phyloP scores from a whole-genome alignment of 208 protist genomes.

The Leishmania amazonensis region DNA sequence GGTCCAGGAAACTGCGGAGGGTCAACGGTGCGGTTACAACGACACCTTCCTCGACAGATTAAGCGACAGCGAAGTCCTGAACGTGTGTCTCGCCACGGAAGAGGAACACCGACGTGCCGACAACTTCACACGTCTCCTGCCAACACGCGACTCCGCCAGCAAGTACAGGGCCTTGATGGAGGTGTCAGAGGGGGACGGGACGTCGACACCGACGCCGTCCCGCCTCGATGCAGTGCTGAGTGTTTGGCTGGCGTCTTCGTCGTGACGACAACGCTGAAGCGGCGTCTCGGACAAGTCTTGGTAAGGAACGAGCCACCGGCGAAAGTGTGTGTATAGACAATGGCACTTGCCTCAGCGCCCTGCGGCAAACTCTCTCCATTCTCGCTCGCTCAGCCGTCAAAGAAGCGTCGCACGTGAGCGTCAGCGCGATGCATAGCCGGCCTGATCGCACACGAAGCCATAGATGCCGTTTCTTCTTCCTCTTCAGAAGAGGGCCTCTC shows the following conservation, averaged over 20 bases:
- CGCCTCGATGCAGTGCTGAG: conserved; percentile 51
- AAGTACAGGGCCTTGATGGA: conserved; percentile 38
- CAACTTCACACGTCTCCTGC: conserved; percentile 50
- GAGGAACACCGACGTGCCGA: conserved; percentile 45
- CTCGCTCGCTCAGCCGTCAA: not conserved
- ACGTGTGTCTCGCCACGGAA: conserved; percentile 56
- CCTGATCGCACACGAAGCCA: not conserved
- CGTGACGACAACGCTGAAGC: not conserved
- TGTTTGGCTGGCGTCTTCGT: conserved; percentile 24
- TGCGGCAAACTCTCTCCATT: not conserved
- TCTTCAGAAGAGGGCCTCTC: no score
- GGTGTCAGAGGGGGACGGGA: not conserved
- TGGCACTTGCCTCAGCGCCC: not conserved
- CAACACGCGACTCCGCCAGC: conserved; percentile 41
- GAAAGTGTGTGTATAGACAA: not conserved
- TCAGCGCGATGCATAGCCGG: not conserved
- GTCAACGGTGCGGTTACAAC: not conserved
- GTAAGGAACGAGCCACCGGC: no score
- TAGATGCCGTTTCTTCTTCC: not conserved
- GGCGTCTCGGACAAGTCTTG: not conserved
- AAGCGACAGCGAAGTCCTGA: conserved; percentile 13
- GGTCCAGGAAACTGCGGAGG: not conserved
- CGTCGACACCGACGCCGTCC: not conserved
- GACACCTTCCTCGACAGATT: conserved; percentile 40
- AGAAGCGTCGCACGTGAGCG: not conserved